Evolutionary conservation across 2,329 filamentous ascomycete species (phyloP).

Genomic region (Tricladium varicosporioides): DNA sequence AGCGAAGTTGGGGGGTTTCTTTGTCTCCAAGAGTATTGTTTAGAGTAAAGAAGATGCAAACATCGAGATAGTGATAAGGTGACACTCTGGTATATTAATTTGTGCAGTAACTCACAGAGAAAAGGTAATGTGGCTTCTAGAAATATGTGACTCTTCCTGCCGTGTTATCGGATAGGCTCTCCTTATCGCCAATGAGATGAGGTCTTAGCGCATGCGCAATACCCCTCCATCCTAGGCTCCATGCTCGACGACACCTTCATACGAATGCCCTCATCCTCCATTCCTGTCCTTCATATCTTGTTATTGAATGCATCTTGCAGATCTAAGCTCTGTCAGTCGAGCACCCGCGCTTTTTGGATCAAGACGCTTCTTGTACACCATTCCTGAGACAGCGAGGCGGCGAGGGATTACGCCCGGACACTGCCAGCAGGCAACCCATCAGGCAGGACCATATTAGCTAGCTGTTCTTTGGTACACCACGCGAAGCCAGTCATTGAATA

Average conservation of each 20-base stretch:
- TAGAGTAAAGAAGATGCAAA: too few relatives aligned
- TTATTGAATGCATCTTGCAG: not conserved
- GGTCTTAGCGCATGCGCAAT: not conserved
- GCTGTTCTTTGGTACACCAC: not conserved
- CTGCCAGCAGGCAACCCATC: conserved; percentile 15
- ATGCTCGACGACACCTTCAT: conserved; percentile 1
- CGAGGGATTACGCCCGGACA: conserved; percentile 9
- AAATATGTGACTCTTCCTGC: not conserved
- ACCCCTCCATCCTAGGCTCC: not conserved
- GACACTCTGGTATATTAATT: too few relatives aligned
- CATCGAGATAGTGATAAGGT: too few relatives aligned
- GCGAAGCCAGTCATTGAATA: not conserved
- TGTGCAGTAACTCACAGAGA: not conserved
- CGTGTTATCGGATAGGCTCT: not conserved
- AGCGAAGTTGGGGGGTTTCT: not conserved
- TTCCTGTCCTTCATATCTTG: not conserved
- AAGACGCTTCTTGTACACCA: not conserved
- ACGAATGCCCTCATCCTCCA: conserved; percentile 2
- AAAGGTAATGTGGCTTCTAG: not conserved
- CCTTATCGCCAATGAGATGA: conserved; percentile 4
- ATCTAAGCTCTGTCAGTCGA: not conserved
- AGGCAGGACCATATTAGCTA: conserved; percentile 14
- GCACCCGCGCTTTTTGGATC: not conserved
- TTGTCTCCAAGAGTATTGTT: too few relatives aligned
- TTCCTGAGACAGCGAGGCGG: not conserved